Evolutionary conservation across 345 rosid genomes (phyloP).

Genomic region (Erodium maritimum): DNA sequence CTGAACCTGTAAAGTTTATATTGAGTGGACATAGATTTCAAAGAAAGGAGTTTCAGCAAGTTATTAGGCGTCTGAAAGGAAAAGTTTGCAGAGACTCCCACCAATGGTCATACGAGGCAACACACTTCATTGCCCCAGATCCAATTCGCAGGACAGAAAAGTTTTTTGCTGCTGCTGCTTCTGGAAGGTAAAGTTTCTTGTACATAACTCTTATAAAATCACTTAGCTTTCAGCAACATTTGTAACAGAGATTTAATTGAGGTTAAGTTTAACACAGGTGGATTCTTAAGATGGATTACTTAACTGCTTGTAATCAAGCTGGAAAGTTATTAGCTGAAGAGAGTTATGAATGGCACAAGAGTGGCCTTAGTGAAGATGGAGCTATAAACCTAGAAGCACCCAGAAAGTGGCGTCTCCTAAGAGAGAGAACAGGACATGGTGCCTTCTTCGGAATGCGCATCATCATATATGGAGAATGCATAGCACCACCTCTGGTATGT

Average conservation of each 20-base stretch:
- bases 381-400: slow-evolving; percentile 74
- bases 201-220: neutral
- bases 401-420: slow-evolving; percentile 73
- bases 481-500: slow-evolving; percentile 79
- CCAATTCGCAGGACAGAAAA: slow-evolving; percentile 82
- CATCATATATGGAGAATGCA: slow-evolving; percentile 78
- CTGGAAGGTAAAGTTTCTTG: slow-evolving; percentile 20
- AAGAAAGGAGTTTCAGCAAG: slow-evolving; percentile 65
- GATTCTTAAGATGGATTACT: slow-evolving; percentile 74
- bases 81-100: slow-evolving; percentile 79
- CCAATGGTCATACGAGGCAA: slow-evolving; percentile 95
- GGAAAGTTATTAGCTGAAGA: slow-evolving; percentile 72
- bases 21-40: slow-evolving; percentile 58
- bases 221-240: neutral
- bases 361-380: slow-evolving; percentile 67
- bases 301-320: slow-evolving; percentile 56
- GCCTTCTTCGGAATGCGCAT: slow-evolving; percentile 70
- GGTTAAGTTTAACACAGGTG: slow-evolving; percentile 46
- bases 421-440: slow-evolving; percentile 85
- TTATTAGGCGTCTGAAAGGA: slow-evolving; percentile 56
- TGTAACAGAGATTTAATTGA: neutral
- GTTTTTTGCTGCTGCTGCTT: slow-evolving; percentile 27
- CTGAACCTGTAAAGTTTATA: slow-evolving; percentile 46
- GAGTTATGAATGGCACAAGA: slow-evolving; percentile 73
- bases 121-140: slow-evolving; percentile 66